Conservation (phyloP, 2,329 filamentous ascomycete species). For the Penicillium sp. region DNA sequence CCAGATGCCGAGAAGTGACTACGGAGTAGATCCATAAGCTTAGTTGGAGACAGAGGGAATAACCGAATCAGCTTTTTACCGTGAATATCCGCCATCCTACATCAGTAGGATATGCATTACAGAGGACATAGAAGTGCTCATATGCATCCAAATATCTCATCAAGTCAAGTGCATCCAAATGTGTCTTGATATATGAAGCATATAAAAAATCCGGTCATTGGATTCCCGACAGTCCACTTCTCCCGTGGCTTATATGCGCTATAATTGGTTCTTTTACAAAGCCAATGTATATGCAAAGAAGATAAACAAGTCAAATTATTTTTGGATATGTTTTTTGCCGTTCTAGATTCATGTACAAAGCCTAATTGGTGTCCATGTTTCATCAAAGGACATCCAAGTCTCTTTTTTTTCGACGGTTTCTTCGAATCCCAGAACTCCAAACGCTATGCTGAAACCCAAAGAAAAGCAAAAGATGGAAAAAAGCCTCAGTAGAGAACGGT, state of each 20-base stretch:
- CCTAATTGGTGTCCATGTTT: conserved; percentile 10
- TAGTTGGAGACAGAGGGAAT: background rate
- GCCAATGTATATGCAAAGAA: background rate
- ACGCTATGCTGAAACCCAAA: conserved; percentile 34
- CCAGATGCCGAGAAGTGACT: background rate
- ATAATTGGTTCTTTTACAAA: background rate
- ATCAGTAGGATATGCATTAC: background rate
- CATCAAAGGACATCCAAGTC: conserved; percentile 11
- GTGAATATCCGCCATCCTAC: background rate
- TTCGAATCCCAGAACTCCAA: conserved; percentile 32
- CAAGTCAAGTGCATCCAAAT: background rate
- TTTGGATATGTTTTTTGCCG: conserved; percentile 15
- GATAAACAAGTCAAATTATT: conserved; percentile 15
- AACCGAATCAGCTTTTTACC: background rate
- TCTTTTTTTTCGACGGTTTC: conserved; percentile 18
- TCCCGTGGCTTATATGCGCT: background rate
- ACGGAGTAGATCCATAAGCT: background rate
- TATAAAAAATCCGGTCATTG: background rate
- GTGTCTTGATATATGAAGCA: background rate
- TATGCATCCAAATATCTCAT: background rate
- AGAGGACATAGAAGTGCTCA: background rate
- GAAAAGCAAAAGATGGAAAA: conserved; percentile 16
- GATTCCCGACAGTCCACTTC: background rate
- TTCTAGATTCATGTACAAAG: conserved; percentile 19
- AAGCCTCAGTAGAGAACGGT: conserved; percentile 14